Evolutionary conservation across 1,139 yeast species (phyloP).

Genomic region (Blastobotrys arbuscula): DNA sequence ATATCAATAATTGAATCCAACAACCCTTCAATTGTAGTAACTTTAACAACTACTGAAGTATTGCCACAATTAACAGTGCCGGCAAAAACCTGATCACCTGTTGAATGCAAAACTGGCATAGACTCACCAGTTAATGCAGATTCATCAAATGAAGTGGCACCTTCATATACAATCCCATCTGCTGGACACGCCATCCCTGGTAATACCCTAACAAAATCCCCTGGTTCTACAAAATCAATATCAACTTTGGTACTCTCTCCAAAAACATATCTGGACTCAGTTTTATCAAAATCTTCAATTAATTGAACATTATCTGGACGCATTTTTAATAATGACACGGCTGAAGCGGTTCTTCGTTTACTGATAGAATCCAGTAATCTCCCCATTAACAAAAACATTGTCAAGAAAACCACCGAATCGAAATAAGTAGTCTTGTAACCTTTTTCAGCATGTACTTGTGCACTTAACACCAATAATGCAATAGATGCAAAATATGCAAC

Average conservation of each 20-base stretch:
- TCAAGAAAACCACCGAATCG: constrained; percentile 71
- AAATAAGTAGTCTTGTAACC: constrained; percentile 64
- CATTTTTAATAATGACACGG: constrained; percentile 49
- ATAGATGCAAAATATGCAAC: constrained; percentile 68
- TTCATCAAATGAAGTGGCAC: constrained; percentile 61
- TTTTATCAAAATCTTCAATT: constrained; percentile 31
- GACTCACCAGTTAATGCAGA: constrained; percentile 76
- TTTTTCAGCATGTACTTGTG: constrained; percentile 32
- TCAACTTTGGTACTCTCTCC: constrained; percentile 36
- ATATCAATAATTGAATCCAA: constrained; percentile 65
- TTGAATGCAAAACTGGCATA: constrained; percentile 55
- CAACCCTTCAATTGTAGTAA: constrained; percentile 57
- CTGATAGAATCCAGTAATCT: constrained; percentile 61
- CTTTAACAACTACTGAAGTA: constrained; percentile 48
- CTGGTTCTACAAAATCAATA: constrained; percentile 53
- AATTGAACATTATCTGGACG: constrained; percentile 50
- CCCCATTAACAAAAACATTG: constrained; percentile 66
- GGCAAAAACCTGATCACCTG: constrained; percentile 63
- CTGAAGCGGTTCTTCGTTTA: constrained; percentile 61
- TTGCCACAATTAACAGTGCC: constrained; percentile 67
- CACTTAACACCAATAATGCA: constrained; percentile 48
- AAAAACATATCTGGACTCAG: neutral
- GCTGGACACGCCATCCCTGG: constrained; percentile 72
- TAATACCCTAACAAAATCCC: constrained; percentile 52
- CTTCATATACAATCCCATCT: constrained; percentile 59